Evolutionary conservation across 441 rosid species (phyloP).

Genomic region (Aquilaria agallochum): DNA sequence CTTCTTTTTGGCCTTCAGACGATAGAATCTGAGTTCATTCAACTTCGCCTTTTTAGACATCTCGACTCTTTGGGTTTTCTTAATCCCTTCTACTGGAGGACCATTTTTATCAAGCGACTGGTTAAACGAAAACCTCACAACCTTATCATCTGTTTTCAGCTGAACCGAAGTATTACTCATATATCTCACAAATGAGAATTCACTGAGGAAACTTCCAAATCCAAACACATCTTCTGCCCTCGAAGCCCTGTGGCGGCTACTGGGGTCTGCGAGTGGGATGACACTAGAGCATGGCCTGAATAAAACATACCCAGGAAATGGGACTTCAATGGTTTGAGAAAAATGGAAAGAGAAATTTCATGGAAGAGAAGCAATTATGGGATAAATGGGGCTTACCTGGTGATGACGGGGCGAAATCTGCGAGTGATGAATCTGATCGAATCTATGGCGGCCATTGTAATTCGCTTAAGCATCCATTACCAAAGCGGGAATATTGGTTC

Average conservation of each 20-base stretch:
- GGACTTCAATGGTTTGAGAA: constrained; percentile 28
- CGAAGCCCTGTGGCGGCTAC: constrained; percentile 18
- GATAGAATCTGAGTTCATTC: constrained; percentile 75
- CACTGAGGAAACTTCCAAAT: constrained; percentile 12
- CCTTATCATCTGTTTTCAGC: constrained; percentile 47
- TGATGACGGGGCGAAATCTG: not conserved
- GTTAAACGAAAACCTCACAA: constrained; percentile 57
- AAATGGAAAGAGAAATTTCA: not conserved
- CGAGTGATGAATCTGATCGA: constrained; percentile 11
- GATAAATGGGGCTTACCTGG: constrained; percentile 6
- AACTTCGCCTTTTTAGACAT: constrained; percentile 57
- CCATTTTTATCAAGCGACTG: constrained; percentile 18
- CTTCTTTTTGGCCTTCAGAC: constrained; percentile 87
- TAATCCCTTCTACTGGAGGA: constrained; percentile 28
- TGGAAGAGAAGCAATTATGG: not conserved
- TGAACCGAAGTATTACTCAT: constrained; percentile 44
- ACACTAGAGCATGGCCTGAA: constrained; percentile 11
- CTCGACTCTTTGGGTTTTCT: constrained; percentile 38
- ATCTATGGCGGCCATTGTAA: constrained; percentile 7
- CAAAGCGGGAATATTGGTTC: too few species aligned
- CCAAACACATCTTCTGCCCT: constrained; percentile 11
- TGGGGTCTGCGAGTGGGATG: constrained; percentile 8
- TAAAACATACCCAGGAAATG: constrained; percentile 15
- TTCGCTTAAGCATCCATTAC: too few species aligned
- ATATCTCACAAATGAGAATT: constrained; percentile 28